Base-by-base conservation (phyloP, 106 monocot genomes). In the Acorus calamus region DNA sequence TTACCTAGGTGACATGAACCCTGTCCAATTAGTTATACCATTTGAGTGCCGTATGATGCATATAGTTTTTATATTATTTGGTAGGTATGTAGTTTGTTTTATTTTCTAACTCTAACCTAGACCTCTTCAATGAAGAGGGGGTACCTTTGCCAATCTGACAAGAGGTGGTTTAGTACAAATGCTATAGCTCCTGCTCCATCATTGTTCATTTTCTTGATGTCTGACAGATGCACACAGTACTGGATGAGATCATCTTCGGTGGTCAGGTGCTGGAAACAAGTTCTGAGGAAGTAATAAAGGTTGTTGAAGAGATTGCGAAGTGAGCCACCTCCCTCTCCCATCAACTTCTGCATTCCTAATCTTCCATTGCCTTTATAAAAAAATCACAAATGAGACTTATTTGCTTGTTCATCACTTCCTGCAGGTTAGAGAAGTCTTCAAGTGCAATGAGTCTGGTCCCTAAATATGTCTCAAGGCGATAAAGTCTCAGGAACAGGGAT, bases 181-280 rank as follows among this genome's bases (percentile, higher is more conserved):
- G 28, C 28, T 28, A 28, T 28, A 28, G 28, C 28, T n/a, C n/a
- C 28, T 28, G 28, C 28, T 28, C 28, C 28, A 28, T 28, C 28
- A 28, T 28, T 42, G 3, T 44, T n/a, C n/a, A n/a, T 44, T 3
- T 52, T 65, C 42, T 65, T 52, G 14, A 43, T 7, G 43, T 64
- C 14, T 80, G 66, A 28, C 89, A 94, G 94, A 70, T 94, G 86
- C 89, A 94, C 66, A 73, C 73, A 3, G 72, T 94, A 65, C 69
- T 94, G 63, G 86, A 94, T 65, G 94, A 94, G 79, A 84, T 94
- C 6, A 76, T 94, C 47, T 63, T 90, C 11, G 94, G 84, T 28
- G 94, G 89, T 9, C 94, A 94, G 55, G 94, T 94, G 54, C 66
- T 94, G 47, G 94, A 94, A 74, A 94, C 89, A 54, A 94, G 80